These are phyloP conservation scores for Puccinia horiana DNA, from an alignment of 1,284 basidiomycete species.

Conservation along the genomic window DNA sequence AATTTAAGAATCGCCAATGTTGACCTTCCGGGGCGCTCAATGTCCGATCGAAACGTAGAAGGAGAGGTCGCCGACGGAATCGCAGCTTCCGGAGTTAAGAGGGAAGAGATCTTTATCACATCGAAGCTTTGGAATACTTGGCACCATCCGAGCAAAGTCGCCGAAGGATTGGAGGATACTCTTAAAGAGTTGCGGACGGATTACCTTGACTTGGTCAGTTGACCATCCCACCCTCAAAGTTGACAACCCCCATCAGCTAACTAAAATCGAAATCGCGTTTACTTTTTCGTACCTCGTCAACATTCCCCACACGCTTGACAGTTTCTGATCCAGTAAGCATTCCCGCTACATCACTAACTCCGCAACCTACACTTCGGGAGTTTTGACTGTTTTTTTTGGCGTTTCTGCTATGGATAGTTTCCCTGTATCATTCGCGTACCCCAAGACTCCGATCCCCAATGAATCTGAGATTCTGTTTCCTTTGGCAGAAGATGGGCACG, in stretches of 20 bases:
- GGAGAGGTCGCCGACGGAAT: slow-evolving; percentile 62
- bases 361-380: neutral
- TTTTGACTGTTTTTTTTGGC: neutral
- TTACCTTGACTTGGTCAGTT: slow-evolving; percentile 59
- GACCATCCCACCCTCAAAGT: neutral
- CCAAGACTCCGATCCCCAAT: slow-evolving; percentile 21
- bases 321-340: slow-evolving; percentile 33
- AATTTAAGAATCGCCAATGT: neutral
- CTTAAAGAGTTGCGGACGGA: slow-evolving; percentile 58
- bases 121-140: slow-evolving; percentile 58
- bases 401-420: slow-evolving; percentile 49
- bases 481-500: slow-evolving; percentile 52
- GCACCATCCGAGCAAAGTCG: slow-evolving; percentile 57
- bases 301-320: neutral
- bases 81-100: slow-evolving; percentile 60
- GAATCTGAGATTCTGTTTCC: slow-evolving; percentile 53
- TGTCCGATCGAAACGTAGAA: slow-evolving; percentile 51
- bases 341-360: neutral
- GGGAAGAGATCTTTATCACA: slow-evolving; percentile 63
- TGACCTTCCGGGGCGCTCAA: slow-evolving; percentile 8
- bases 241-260: neutral
- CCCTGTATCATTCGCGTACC: slow-evolving; percentile 55
- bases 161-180: slow-evolving; percentile 59
- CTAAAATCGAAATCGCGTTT: neutral
- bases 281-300: neutral